Evolutionary conservation across 2,329 filamentous ascomycete genomes (phyloP).

Genomic region (Arthrocladium fulminans): DNA sequence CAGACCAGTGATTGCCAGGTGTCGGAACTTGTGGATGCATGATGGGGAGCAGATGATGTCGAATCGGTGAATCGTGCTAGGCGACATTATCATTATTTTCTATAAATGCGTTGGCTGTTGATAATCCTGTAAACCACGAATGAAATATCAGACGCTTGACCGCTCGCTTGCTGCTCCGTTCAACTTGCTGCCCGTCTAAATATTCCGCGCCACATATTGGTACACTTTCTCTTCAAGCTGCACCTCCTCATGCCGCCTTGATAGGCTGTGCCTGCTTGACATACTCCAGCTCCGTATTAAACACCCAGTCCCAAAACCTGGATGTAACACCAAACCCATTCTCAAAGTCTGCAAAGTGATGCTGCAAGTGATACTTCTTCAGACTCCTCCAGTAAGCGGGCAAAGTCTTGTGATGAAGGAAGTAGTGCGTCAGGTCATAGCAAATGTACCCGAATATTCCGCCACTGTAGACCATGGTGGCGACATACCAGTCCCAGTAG

Average conservation of each 20-base stretch:
- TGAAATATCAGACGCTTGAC: too few species aligned
- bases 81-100: too few species aligned
- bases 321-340: conserved; percentile 96
- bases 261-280: conserved; percentile 22
- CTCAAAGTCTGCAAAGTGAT: conserved; percentile 97
- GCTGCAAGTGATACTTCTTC: conserved; percentile 95
- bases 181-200: too few species aligned
- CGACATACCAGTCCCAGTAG: conserved; percentile 75
- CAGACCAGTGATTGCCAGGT: too few species aligned
- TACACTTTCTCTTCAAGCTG: too few species aligned
- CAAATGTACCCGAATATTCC: conserved; percentile 92
- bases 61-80: too few species aligned
- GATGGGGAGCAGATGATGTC: too few species aligned
- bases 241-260: conserved; percentile 22
- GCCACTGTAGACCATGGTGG: conserved; percentile 70
- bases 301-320: conserved; percentile 88
- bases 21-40: too few species aligned
- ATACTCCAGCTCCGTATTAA: conserved; percentile 71
- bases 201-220: too few species aligned
- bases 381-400: conserved; percentile 81
- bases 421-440: conserved; percentile 98
- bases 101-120: too few species aligned
- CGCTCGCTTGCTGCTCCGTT: too few species aligned
- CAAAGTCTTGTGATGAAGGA: conserved; percentile 91
- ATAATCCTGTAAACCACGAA: too few species aligned